These are phyloP conservation scores for Aspergillus japonicus DNA, from an alignment of 2,329 filamentous ascomycete genomes.

Conservation along the genomic window DNA sequence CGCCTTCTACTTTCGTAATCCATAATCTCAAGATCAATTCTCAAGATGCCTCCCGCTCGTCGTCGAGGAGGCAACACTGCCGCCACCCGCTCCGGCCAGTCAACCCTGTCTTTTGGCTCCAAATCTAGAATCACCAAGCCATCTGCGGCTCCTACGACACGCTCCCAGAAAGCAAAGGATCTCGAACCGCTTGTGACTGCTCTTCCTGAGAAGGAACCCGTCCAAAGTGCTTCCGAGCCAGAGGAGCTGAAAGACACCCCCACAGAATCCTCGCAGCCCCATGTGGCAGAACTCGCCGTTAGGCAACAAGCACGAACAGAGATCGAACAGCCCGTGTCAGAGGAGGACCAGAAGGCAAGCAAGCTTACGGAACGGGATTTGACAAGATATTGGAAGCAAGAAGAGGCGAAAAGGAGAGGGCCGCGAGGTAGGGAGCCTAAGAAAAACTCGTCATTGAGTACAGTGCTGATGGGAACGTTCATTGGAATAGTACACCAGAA, in stretches of 20 bases:
- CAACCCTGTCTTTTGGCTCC: constrained; percentile 63
- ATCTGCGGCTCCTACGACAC: constrained; percentile 31
- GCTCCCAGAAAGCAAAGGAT: constrained; percentile 34
- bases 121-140: constrained; percentile 61
- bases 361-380: constrained; percentile 68
- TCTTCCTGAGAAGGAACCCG: constrained; percentile 26
- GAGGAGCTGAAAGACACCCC: constrained; percentile 28
- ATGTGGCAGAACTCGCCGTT: constrained; percentile 38
- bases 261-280: constrained; percentile 29
- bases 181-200: constrained; percentile 37
- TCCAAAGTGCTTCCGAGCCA: constrained; percentile 25
- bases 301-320: constrained; percentile 52
- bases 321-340: constrained; percentile 31
- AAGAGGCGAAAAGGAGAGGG: constrained; percentile 68
- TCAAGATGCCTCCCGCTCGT: constrained; percentile 44
- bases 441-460: not conserved
- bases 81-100: constrained; percentile 49
- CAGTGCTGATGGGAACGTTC: not conserved
- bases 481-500: constrained; percentile 67
- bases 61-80: constrained; percentile 37
- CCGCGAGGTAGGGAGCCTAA: constrained; percentile 49
- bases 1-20: not conserved
- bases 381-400: constrained; percentile 70
- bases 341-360: constrained; percentile 52
- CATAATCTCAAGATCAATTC: not conserved